Base-by-base conservation (phyloP, 345 rosid genomes). In the Salix udensis region DNA sequence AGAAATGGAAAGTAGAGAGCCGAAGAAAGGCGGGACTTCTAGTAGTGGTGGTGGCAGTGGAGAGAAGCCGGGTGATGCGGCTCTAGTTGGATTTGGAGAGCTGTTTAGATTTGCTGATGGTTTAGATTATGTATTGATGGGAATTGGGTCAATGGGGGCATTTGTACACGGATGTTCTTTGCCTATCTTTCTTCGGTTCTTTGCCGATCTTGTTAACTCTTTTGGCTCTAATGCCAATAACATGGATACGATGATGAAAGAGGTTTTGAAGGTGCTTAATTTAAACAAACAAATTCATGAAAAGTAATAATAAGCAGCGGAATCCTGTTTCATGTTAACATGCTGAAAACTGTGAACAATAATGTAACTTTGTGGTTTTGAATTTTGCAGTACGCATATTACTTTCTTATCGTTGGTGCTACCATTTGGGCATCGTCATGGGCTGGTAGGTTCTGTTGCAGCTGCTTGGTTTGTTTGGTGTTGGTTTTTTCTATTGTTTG, bases 371-470 rank as follows among this genome's bases (percentile, higher is more conserved):
- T 65, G 15, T 55, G 44, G 39, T 65, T 77, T 9, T 75, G 42
- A 24, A 55, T 79, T 83, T 82, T 85, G 82, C 91, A 96, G 99
- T 96, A 92, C 76, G 99, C 99, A 50, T 92, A 92, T 78, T 96
- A 96, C 88, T 93, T 96, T 78, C 92, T 96, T 14, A 89, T 96
- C 68, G 99, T 93, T 85, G 99, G 99, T 76, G 99, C 98, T 80
- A 96, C 97, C 78, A 93, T 96, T 74, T 96, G 98, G 99, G 99
- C 96, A 26, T 96, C 99, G 76, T 96, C 99, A 11, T 96, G 99
- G 99, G 99, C 99, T 83, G 98, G 98, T 91, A 19, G 46, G 80
- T 75, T 66, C 28, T 62, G n/a, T 55, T 81, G 23, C 26, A 39
- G 66, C 50, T 65, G 70, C 48, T 48, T 75, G 75, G 55, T 58